Base-by-base conservation (phyloP, 192 early-diverging fungal species). In the Phycomyces nitens region DNA sequence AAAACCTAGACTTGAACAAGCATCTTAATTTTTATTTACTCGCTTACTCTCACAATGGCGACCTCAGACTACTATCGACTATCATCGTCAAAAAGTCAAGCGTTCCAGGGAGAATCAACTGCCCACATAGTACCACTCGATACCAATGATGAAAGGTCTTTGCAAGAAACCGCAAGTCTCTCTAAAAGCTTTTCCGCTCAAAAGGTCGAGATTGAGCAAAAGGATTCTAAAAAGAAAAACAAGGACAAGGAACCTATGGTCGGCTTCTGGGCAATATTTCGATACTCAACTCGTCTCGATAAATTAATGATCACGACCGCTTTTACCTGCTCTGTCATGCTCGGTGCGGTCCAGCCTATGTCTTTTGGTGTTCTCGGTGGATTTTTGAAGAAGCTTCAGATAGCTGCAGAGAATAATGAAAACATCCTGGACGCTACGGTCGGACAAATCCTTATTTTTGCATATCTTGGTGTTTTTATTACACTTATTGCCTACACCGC, bases 261-360 rank as follows among this genome's bases (percentile, higher is more conserved):
- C 6, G 67, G 83, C 8, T 74, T 88, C 55, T 22, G 79, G 16
- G 62, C 84, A 72, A 73, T 94, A 16, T 92, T 83, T 62, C 83
- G 88, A 24, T 94, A 87, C 69, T 82, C 66, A 18, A 62, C 66
- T 34, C 27, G 15, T 9, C 14, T 41, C 1, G 66, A 69, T 50
- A 29, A 26, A 9, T 11, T 69, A 8, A 27, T 69, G 51, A 63
- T 66, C 16, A 0, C 34, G 15, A 51, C 61, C 43, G 59, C 70
- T 15, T 2, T 47, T 3, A 38, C 62, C 42, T 56, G 55, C 11
- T 66, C 70, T 15, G 29, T 51, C 5, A 64, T 57, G 50, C 53
- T 66, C 42, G 71, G 71, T 34, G 65, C 65, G 22, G 20, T 66
- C 5, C 71, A 72, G 62, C 71, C 71, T 24, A 24, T 63, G 1